phyloP scores from a whole-genome alignment of 2,329 filamentous ascomycete genomes.

The Aspergillus clavatus region DNA sequence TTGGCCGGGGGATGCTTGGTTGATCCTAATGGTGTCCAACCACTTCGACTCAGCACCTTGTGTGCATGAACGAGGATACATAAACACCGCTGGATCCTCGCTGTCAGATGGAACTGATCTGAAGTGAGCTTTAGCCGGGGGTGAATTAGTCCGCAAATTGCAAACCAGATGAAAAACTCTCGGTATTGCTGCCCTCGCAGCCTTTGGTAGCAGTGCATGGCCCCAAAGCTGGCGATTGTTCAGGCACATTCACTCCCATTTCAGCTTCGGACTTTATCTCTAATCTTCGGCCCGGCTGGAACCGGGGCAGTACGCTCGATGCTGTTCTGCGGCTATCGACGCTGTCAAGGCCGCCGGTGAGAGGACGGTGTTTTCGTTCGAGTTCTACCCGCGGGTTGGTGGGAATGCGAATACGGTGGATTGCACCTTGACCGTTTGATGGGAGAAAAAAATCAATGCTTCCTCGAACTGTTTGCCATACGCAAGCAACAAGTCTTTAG shows the following conservation, averaged over 20 bases:
- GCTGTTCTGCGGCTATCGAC: slow-evolving; percentile 44
- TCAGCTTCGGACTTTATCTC: slow-evolving; percentile 46
- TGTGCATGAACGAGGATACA: neutral
- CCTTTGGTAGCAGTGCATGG: slow-evolving; percentile 6
- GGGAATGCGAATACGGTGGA: slow-evolving; percentile 45
- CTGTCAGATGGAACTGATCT: no score
- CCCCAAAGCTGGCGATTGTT: slow-evolving; percentile 30
- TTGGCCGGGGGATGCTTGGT: neutral
- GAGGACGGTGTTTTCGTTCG: slow-evolving; percentile 48
- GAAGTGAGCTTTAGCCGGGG: no score
- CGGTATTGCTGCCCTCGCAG: slow-evolving; percentile 7
- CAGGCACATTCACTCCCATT: slow-evolving; percentile 42
- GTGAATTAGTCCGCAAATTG: no score
- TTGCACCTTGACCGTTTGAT: slow-evolving; percentile 44
- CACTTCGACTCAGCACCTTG: neutral
- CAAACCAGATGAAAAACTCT: no score
- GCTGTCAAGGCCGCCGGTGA: slow-evolving; percentile 45
- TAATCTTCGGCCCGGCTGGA: slow-evolving; percentile 55
- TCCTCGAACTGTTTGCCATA: no score
- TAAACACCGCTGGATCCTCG: neutral
- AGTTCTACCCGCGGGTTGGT: slow-evolving; percentile 50
- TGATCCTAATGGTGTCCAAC: neutral
- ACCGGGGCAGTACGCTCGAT: slow-evolving; percentile 58
- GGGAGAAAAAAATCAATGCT: no score
- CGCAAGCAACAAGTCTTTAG: no score